Evolutionary conservation across 768 basidiomycete species (phyloP), one percentile per base, ranked within the genome.

Genomic region (Lactarius psammicola): DNA sequence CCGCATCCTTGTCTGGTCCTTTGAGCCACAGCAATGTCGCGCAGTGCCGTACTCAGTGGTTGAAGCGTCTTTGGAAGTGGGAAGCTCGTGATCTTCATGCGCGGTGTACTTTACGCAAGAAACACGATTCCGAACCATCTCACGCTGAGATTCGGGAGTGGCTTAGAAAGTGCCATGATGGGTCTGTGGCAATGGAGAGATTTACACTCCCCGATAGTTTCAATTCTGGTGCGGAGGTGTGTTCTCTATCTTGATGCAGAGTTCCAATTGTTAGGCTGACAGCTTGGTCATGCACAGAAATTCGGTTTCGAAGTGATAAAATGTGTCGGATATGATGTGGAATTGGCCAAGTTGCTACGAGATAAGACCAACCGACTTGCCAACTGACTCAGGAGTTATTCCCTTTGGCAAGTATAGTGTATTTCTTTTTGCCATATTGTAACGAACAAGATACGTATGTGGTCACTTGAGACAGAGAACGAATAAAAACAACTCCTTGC

Each of bases 51-150:
- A 3, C 8, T 10, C 0, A 1, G 0, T 42, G 38, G 49, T 4
- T 15, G 3, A 6, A 0, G 0, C 9, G 5, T 1, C 0, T 17
- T 7, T 3, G 2, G 23, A n/a, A 2, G 11, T 2, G 8, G 2
- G 6, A 15, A 3, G 3, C 17, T 13, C 36, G 49, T 26, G 38
- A n/a, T 2, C 3, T 42, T 18, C 46, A 42, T 20, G 65, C 65
- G 3, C 46, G 60, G 4, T 10, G 56, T 17, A 8, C 0, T 33
- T 33, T 59, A 15, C 60, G 26, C 38, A 42, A 20, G 8, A 8
- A 7, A 26, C 18, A 33, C 4, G 49, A 31, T 5, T 46, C 34
- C 11, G 49, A 57, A 1, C 60, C 60, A 0, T 57, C 60, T 10
- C 49, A 20, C 1, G 31, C 31, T 18, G 65, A 62, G 28, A 56